Base-by-base conservation (phyloP, 257 asterid species). In the Lithospermum erythrorhizon region DNA sequence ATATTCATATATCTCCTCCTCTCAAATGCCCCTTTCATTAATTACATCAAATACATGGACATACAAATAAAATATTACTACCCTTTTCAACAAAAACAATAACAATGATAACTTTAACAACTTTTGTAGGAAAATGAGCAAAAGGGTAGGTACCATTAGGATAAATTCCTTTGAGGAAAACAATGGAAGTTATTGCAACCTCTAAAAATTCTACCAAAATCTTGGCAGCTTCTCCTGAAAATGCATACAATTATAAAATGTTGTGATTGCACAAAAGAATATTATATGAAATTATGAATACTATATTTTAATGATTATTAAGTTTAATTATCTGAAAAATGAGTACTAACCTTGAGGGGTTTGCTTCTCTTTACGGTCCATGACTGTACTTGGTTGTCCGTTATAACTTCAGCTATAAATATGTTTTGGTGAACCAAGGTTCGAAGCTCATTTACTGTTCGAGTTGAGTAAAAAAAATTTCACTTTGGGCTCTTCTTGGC, bases 1-100 rank as follows among this genome's bases (percentile, higher is more conserved):
- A 83, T 69, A 73, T 87, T 90, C 95, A 87, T 82, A 78, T 87
- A 87, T 17, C 91, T 74, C 76, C 84, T 79, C 73, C 96, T 80
- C 79, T 85, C 98, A 60, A 87, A 90, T 29, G 95, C 94, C 69
- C 93, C 96, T 87, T 67, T 22, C 37, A 6, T n/a, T 6, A 21
- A 57, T 64, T 16, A 32, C 23, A 57, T 10, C 52, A 29, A 61
- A 21, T 56, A 68, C 16, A 35, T 30, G 1, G 6, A 30, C 2
- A 2, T 30, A 1, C 4, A 55, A 21, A 21, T 2, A 11, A 55
- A 56, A 7, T 56, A 23, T 16, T 16, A 56, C 37, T 21, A 45
- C 21, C 17, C 41, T 19, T 55, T 29, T 35, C 47, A 64, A 4
- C 48, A 37, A 61, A 20, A 55, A 11, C n/a, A 20, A 30, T 6